A percentile compares a stretch with the other conserved stretches of the same genome.
Conservation (phyloP, 2,329 filamentous ascomycete species). For the Pestalotiopsis sp. region DNA sequence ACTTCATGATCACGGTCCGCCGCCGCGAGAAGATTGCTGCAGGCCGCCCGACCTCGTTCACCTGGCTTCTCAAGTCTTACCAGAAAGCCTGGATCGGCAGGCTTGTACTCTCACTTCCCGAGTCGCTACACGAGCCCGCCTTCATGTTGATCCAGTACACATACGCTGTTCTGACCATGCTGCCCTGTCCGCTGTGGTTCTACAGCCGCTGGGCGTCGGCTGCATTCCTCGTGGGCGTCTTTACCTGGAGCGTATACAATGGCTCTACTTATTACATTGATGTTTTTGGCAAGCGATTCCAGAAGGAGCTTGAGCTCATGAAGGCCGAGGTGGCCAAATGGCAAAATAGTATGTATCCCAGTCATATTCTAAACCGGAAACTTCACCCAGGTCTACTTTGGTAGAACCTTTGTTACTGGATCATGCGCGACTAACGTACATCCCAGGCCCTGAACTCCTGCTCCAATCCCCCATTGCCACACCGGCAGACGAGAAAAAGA, state of each 20-base stretch:
- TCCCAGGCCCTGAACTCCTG: conserved; percentile 24
- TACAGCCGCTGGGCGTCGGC: conserved; percentile 81
- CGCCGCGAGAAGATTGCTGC: conserved; percentile 95
- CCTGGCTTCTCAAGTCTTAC: conserved; percentile 92
- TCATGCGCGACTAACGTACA: not conserved
- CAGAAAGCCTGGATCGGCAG: conserved; percentile 87
- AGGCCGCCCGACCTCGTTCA: conserved; percentile 93
- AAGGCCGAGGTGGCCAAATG: conserved; percentile 87
- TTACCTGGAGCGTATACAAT: conserved; percentile 94
- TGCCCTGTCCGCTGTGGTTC: conserved; percentile 95
- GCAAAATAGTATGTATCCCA: conserved; percentile 63
- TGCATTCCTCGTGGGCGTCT: conserved; percentile 77
- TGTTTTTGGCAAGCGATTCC: conserved; percentile 93
- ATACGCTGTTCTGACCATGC: conserved; percentile 90
- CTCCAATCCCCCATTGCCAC: conserved; percentile 39
- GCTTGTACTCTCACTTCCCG: conserved; percentile 77
- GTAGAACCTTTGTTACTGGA: not conserved
- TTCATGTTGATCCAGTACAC: conserved; percentile 97
- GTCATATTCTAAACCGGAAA: not conserved
- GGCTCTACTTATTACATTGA: conserved; percentile 98
- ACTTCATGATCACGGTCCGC: conserved; percentile 92
- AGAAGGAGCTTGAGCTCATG: conserved; percentile 90
- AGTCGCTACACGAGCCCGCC: conserved; percentile 76
- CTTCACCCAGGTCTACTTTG: not conserved
- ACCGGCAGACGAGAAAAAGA: conserved; percentile 29